A percentile compares a stretch with the other conserved stretches of the same genome.
These are phyloP conservation scores for Durusdinium trenchii DNA, from an alignment of 73 alveolate species.

Conservation along the genomic window DNA sequence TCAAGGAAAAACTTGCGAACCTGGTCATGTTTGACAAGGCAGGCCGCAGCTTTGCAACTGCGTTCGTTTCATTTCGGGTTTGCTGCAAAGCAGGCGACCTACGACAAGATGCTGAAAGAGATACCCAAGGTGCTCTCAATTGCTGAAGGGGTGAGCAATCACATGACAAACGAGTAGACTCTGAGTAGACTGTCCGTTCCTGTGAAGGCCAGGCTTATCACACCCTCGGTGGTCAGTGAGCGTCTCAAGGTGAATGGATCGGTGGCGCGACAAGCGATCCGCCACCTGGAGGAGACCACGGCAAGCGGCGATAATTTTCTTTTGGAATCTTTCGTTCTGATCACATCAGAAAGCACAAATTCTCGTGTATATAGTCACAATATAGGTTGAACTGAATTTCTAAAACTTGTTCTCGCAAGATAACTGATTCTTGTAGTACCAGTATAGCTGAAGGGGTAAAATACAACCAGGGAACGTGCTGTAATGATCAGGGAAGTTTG, in stretches of 20 bases:
- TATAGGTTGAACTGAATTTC: no score
- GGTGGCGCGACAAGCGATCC: constrained; percentile 97
- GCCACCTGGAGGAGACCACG: constrained; percentile 96
- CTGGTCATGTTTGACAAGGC: constrained; percentile 91
- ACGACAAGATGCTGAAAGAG: constrained; percentile 97
- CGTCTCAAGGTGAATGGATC: constrained; percentile 97
- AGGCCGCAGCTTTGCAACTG: background rate
- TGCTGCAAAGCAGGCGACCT: constrained; percentile 73
- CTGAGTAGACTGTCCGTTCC: background rate
- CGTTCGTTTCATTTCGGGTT: background rate
- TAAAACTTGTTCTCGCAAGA: no score
- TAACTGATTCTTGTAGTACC: no score
- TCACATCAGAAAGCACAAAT: no score
- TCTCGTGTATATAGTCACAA: no score
- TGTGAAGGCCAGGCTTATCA: constrained; percentile 95
- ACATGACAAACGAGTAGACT: background rate
- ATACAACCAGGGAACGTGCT: no score
- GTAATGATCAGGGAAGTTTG: no score
- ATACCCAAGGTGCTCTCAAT: constrained; percentile 96
- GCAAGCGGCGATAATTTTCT: no score
- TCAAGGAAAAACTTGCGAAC: constrained; percentile 93
- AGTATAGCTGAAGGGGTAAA: no score
- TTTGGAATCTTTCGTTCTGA: background rate
- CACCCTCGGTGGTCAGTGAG: constrained; percentile 97
- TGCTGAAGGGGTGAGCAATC: background rate